Evolutionary conservation across 1,284 basidiomycete genomes (phyloP).

Genomic region (Ceratobasidium sp.): DNA sequence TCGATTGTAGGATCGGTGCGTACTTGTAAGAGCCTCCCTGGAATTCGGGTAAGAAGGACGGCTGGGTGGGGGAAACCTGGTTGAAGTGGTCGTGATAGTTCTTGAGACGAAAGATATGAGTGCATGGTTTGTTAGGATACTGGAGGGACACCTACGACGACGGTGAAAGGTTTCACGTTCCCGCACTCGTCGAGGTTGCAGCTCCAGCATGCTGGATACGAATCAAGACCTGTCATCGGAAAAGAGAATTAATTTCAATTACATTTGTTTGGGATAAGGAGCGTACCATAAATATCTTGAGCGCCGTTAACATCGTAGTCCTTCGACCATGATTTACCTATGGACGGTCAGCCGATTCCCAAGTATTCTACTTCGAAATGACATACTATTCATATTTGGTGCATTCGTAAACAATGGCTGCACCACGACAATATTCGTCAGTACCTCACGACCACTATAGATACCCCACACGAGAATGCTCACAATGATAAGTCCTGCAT

Average conservation of each 20-base stretch:
- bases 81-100: conserved; percentile 42
- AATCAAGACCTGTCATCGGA: conserved; percentile 29
- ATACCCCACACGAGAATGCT: not conserved
- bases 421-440: not conserved
- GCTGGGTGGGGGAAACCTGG: conserved; percentile 44
- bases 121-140: not conserved
- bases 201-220: conserved; percentile 47
- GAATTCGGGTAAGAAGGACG: conserved; percentile 46
- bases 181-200: conserved; percentile 46
- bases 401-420: conserved; percentile 47
- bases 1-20: not conserved
- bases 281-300: conserved; percentile 43
- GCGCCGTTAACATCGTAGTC: conserved; percentile 45
- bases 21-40: conserved; percentile 48
- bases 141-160: conserved; percentile 25
- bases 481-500: conserved; percentile 38
- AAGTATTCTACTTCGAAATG: not conserved
- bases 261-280: not conserved
- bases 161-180: conserved; percentile 41
- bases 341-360: not conserved
- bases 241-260: no score
- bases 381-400: conserved; percentile 42
- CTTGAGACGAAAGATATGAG: not conserved
- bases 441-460: not conserved
- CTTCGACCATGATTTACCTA: conserved; percentile 46